phyloP scores from a whole-genome alignment of 768 basidiomycete species.

The Candolleomyces eurysporus region DNA sequence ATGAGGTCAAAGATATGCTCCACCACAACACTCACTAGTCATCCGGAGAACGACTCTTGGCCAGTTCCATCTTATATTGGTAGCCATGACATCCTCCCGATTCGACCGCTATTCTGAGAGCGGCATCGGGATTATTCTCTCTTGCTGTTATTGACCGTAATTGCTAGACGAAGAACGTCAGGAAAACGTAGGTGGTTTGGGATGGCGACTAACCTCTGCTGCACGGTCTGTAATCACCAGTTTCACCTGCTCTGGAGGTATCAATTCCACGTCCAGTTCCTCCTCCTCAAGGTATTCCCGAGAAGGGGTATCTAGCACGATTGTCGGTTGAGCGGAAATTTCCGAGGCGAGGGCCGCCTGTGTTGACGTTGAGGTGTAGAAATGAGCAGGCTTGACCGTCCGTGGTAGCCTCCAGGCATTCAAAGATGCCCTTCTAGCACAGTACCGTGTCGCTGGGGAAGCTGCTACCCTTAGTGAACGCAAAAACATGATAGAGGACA shows the following conservation, averaged over 20 bases:
- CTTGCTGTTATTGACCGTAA: slow-evolving; percentile 65
- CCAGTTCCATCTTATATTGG: slow-evolving; percentile 90
- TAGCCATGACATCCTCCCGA: slow-evolving; percentile 98
- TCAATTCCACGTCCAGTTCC: slow-evolving; percentile 61
- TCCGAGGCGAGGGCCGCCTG: slow-evolving; percentile 39
- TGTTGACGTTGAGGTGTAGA: slow-evolving; percentile 21
- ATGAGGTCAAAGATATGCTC: slow-evolving; percentile 2
- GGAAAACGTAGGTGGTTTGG: not conserved
- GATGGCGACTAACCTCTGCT: slow-evolving; percentile 54
- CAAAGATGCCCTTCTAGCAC: not conserved
- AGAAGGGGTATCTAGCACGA: slow-evolving; percentile 51
- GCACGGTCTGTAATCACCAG: slow-evolving; percentile 70
- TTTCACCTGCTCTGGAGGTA: slow-evolving; percentile 51
- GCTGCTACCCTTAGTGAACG: not conserved
- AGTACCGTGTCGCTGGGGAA: not conserved
- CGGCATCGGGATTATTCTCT: slow-evolving; percentile 60
- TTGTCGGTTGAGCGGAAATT: slow-evolving; percentile 45
- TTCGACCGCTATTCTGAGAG: slow-evolving; percentile 81
- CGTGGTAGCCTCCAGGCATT: not conserved
- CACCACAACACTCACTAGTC: slow-evolving; percentile 71
- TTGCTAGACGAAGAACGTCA: slow-evolving; percentile 52
- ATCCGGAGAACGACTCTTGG: slow-evolving; percentile 56
- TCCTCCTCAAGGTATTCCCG: slow-evolving; percentile 52
- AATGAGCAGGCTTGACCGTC: not conserved
- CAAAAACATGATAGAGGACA: slow-evolving; percentile 4